These are phyloP conservation scores for Carex pumila DNA, from an alignment of 176 grass and related monocot species.

Conservation along the genomic window DNA sequence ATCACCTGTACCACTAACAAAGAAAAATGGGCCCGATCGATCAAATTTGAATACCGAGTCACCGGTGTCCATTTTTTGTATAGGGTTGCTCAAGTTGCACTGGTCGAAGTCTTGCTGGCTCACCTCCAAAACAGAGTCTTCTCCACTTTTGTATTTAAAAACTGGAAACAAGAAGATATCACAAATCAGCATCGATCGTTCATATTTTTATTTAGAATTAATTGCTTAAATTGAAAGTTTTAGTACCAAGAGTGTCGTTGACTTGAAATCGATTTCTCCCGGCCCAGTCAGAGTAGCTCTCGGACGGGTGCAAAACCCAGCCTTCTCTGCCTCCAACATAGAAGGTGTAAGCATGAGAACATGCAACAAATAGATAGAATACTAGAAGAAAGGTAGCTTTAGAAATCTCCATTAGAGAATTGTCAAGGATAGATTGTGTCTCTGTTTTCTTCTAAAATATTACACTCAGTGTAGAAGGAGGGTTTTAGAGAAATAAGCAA, in stretches of 20 bases:
- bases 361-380: conserved; percentile 7
- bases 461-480: not conserved
- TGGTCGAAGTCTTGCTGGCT: conserved; percentile 5
- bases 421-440: not conserved
- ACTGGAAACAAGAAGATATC: not conserved
- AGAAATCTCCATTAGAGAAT: conserved; percentile 2
- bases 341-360: conserved; percentile 24
- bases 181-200: not conserved
- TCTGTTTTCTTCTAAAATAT: not conserved
- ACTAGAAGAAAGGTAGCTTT: not conserved
- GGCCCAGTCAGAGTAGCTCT: conserved; percentile 39
- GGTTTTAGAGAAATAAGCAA: not conserved
- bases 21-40: conserved; percentile 9
- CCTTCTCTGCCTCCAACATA: conserved; percentile 34
- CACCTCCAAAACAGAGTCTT: conserved; percentile 21
- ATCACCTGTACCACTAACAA: conserved; percentile 10
- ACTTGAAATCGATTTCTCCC: conserved; percentile 30
- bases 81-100: conserved; percentile 18
- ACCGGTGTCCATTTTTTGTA: conserved; percentile 17
- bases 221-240: not conserved
- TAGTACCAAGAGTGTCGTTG: conserved; percentile 40
- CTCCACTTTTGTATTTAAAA: conserved; percentile 9
- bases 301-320: conserved; percentile 29
- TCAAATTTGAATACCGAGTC: conserved; percentile 13
- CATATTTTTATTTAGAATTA: not conserved